A percentile compares a stretch with the other conserved stretches of the same genome.
These are phyloP conservation scores for Penicillium macrosclerotiorum DNA, from an alignment of 495 filamentous ascomycete species.

Conservation along the genomic window DNA sequence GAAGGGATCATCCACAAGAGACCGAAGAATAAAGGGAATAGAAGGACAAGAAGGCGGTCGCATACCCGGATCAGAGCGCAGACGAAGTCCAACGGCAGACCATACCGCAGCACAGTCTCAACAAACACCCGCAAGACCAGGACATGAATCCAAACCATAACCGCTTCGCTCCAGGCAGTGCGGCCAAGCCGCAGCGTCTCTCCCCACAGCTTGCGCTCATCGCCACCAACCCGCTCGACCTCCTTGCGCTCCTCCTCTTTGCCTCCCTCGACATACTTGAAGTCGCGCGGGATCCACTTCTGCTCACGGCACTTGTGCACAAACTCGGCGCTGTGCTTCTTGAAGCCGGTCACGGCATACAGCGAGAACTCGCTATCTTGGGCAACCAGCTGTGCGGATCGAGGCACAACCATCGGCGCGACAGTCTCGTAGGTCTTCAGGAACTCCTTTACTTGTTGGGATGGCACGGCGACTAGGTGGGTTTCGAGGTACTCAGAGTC, in stretches of 20 bases:
- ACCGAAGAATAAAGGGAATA: conserved; percentile 1
- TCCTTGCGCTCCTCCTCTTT: conserved; percentile 84
- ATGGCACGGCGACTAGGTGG: conserved; percentile 85
- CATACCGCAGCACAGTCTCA: conserved; percentile 93
- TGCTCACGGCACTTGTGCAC: conserved; percentile 83
- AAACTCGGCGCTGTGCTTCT: conserved; percentile 84
- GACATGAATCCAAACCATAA: conserved; percentile 93
- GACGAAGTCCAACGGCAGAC: conserved; percentile 83
- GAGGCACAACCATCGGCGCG: conserved; percentile 81
- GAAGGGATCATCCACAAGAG: background rate
- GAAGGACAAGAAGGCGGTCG: no score
- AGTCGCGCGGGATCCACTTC: conserved; percentile 92
- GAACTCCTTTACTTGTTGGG: conserved; percentile 76
- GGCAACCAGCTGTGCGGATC: conserved; percentile 73
- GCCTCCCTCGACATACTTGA: conserved; percentile 86
- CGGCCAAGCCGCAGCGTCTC: conserved; percentile 84
- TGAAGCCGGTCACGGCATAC: conserved; percentile 88
- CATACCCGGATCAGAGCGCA: conserved; percentile 79
- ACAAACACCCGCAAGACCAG: conserved; percentile 91
- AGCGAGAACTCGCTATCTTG: conserved; percentile 85
- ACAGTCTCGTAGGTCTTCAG: conserved; percentile 85
- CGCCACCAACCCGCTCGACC: conserved; percentile 70
- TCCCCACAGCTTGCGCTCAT: conserved; percentile 84
- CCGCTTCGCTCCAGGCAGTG: conserved; percentile 88
- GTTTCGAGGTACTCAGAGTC: conserved; percentile 96